Evolutionary conservation across 2,329 filamentous ascomycete species (phyloP).

Genomic region (Elsinoe batatas): DNA sequence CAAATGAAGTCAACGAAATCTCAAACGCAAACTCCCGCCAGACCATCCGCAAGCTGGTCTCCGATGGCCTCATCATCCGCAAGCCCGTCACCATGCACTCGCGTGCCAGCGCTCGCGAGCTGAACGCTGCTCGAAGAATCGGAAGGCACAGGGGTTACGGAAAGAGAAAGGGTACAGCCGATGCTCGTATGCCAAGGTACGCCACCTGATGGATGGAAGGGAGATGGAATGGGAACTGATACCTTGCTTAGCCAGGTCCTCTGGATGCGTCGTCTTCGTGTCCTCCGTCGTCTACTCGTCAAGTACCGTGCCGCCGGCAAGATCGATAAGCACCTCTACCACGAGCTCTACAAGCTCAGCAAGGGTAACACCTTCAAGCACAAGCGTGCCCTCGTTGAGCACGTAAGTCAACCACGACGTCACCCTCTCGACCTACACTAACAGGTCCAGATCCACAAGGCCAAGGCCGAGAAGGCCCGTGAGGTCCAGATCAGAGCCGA

Average conservation of each 20-base stretch:
- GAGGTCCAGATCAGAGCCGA: slow-evolving; percentile 84
- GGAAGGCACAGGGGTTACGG: slow-evolving; percentile 98
- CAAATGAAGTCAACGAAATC: slow-evolving; percentile 98
- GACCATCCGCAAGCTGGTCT: slow-evolving; percentile 98
- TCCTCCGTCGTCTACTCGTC: slow-evolving; percentile 96
- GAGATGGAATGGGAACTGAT: slow-evolving; percentile 20
- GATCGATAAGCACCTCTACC: slow-evolving; percentile 99
- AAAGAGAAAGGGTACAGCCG: slow-evolving; percentile 99
- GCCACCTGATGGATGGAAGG: slow-evolving; percentile 28
- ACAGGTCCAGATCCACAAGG: slow-evolving; percentile 80
- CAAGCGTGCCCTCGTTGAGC: slow-evolving; percentile 99
- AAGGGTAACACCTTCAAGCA: slow-evolving; percentile 99
- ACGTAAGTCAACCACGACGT: slow-evolving; percentile 60
- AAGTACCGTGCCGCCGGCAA: slow-evolving; percentile 99
- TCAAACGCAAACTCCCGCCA: slow-evolving; percentile 99
- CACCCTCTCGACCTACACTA: slow-evolving; percentile 26
- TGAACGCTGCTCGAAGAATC: slow-evolving; percentile 88
- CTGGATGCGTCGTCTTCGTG: slow-evolving; percentile 99
- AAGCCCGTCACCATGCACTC: slow-evolving; percentile 99
- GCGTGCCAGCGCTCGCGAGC: slow-evolving; percentile 85
- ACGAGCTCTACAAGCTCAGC: slow-evolving; percentile 99
- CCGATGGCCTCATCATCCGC: slow-evolving; percentile 99
- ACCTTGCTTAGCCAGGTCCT: slow-evolving; percentile 67
- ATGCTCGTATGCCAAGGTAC: slow-evolving; percentile 98
- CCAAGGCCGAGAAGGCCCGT: slow-evolving; percentile 98